phyloP scores from a whole-genome alignment of 257 asterid genomes.

The Nicotiana tomentosiformis region DNA sequence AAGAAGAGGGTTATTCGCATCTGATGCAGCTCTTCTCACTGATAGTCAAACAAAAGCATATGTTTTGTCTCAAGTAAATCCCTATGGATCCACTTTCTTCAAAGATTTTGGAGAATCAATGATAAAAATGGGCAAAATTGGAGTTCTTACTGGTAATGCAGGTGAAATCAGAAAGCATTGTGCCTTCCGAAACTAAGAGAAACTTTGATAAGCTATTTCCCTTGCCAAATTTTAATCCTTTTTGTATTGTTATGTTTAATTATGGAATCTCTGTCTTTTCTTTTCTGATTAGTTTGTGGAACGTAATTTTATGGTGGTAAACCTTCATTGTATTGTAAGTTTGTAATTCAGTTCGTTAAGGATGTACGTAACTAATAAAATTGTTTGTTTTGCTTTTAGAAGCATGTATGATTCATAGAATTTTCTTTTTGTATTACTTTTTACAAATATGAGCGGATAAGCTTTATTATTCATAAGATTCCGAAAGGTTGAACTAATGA shows the following conservation, averaged over 20 bases:
- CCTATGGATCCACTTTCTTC: neutral
- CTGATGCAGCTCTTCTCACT: conserved; percentile 11
- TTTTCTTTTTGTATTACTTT: too few species aligned
- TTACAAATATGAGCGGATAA: too few species aligned
- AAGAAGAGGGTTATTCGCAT: conserved; percentile 6
- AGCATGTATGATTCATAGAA: too few species aligned
- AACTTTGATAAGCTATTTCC: neutral
- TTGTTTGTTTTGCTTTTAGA: too few species aligned
- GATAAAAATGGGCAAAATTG: conserved; percentile 7
- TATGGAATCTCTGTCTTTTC: neutral
- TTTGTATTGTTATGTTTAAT: neutral
- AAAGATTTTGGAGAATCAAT: neutral
- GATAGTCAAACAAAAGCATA: neutral
- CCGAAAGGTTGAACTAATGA: too few species aligned
- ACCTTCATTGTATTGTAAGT: too few species aligned
- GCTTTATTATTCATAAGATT: too few species aligned
- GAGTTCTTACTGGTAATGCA: neutral
- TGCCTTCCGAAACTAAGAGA: neutral
- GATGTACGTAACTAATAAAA: too few species aligned
- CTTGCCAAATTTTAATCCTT: neutral
- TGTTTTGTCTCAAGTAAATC: neutral
- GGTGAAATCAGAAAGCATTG: conserved; percentile 11
- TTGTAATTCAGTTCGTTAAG: too few species aligned
- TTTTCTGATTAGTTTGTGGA: too few species aligned
- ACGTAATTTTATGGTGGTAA: too few species aligned